A percentile compares a stretch with the other conserved stretches of the same genome.
Conservation (phyloP, 257 asterid genomes). For the Nicotiana tabacum region DNA sequence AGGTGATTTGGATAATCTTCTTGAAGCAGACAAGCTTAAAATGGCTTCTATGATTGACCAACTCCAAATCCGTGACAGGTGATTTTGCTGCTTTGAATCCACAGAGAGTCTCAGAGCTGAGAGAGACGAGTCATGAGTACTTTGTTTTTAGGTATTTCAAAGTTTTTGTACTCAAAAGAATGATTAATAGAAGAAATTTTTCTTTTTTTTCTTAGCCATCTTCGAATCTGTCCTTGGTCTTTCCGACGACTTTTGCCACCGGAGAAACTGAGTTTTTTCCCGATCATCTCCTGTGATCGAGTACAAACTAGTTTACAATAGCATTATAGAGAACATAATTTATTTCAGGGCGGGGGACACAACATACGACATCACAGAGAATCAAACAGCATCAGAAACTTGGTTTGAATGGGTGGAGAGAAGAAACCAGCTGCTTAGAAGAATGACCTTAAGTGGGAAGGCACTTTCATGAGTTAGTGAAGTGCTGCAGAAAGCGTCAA, state of each 20-base stretch:
- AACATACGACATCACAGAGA: not conserved
- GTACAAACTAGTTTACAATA: not conserved
- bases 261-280: not conserved
- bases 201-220: too few relatives aligned
- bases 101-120: too few relatives aligned
- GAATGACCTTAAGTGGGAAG: not conserved
- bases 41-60: slow-evolving; percentile 70
- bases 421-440: too few relatives aligned
- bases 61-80: slow-evolving; percentile 78
- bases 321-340: not conserved
- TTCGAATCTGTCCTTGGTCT: too few relatives aligned
- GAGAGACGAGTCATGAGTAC: too few relatives aligned
- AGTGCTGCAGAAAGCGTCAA: not conserved
- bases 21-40: slow-evolving; percentile 55
- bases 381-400: not conserved
- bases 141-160: too few relatives aligned
- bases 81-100: too few relatives aligned
- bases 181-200: too few relatives aligned
- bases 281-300: not conserved
- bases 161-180: too few relatives aligned
- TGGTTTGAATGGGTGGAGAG: not conserved
- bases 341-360: not conserved
- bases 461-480: not conserved
- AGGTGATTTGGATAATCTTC: slow-evolving; percentile 58
- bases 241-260: too few relatives aligned